Evolutionary conservation across 2,329 filamentous ascomycete genomes (phyloP).

Genomic region (Fusarium mundagurra): DNA sequence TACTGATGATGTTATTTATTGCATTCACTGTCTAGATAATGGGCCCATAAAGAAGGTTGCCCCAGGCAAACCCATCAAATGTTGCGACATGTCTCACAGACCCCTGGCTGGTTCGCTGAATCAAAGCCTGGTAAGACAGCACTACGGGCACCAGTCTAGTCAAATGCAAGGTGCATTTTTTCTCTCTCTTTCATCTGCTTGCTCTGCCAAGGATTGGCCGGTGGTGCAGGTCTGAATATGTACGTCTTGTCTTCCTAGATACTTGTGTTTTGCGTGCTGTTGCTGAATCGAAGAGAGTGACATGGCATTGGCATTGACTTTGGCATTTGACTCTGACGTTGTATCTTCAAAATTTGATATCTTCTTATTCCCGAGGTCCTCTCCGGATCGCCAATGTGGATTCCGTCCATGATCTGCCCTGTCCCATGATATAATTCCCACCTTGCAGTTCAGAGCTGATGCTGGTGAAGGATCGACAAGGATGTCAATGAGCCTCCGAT

Average conservation of each 20-base stretch:
- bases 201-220: slow-evolving; percentile 18
- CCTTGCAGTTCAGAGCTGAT: background rate
- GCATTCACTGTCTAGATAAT: slow-evolving; percentile 8
- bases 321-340: background rate
- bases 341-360: background rate
- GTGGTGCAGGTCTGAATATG: slow-evolving; percentile 18
- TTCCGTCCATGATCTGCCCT: slow-evolving; percentile 30
- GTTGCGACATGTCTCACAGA: slow-evolving; percentile 26
- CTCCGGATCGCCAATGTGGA: slow-evolving; percentile 20
- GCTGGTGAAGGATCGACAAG: slow-evolving; percentile 10
- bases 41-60: slow-evolving; percentile 28
- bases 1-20: background rate
- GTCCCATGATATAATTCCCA: slow-evolving; percentile 19
- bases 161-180: background rate
- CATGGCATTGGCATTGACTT: slow-evolving; percentile 8
- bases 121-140: slow-evolving; percentile 21
- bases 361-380: slow-evolving; percentile 19
- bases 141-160: background rate
- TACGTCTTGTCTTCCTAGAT: slow-evolving; percentile 7
- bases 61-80: slow-evolving; percentile 20
- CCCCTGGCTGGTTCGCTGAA: slow-evolving; percentile 25
- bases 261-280: slow-evolving; percentile 4
- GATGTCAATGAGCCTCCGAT: slow-evolving; percentile 22
- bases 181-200: slow-evolving; percentile 4
- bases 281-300: background rate